A percentile compares a stretch with the other conserved stretches of the same genome.
These are phyloP conservation scores for Agaricales sp. DNA, from an alignment of 1,284 basidiomycete genomes.

Conservation along the genomic window DNA sequence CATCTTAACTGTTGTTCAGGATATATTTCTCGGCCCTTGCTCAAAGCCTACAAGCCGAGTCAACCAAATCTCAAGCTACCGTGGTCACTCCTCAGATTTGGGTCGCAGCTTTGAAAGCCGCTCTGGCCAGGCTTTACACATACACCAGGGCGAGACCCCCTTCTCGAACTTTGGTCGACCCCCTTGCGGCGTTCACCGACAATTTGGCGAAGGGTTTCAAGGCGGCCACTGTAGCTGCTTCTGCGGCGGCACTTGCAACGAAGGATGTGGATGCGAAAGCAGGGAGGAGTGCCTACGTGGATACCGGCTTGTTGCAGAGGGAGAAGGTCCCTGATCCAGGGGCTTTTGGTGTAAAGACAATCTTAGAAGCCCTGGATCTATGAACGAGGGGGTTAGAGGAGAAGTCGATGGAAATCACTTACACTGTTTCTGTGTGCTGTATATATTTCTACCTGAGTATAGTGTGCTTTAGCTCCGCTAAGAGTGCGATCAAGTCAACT, in stretches of 20 bases:
- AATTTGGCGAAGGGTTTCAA: slow-evolving; percentile 40
- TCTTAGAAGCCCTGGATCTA: slow-evolving; percentile 47
- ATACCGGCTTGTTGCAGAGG: slow-evolving; percentile 57
- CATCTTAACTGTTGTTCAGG: slow-evolving; percentile 25
- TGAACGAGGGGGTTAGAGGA: no score
- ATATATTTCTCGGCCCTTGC: slow-evolving; percentile 86
- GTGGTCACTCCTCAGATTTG: slow-evolving; percentile 46
- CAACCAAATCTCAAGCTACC: slow-evolving; percentile 18
- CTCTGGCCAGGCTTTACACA: slow-evolving; percentile 68
- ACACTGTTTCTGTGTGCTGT: no score
- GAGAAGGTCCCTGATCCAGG: slow-evolving; percentile 80
- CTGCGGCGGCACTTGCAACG: slow-evolving; percentile 64
- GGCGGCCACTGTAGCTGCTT: slow-evolving; percentile 53
- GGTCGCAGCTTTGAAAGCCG: slow-evolving; percentile 48
- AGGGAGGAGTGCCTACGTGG: slow-evolving; percentile 85
- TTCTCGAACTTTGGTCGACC: slow-evolving; percentile 86
- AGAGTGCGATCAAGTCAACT: no score
- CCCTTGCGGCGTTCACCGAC: slow-evolving; percentile 74
- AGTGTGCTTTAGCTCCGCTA: no score
- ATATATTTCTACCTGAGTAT: no score
- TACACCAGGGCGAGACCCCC: slow-evolving; percentile 88
- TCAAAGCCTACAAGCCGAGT: slow-evolving; percentile 51
- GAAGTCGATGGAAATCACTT: no score
- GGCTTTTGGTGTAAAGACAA: slow-evolving; percentile 80
- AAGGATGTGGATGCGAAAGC: slow-evolving; percentile 76